Base-by-base conservation (phyloP, 495 filamentous ascomycete genomes). In the Penicillium crystallinum region DNA sequence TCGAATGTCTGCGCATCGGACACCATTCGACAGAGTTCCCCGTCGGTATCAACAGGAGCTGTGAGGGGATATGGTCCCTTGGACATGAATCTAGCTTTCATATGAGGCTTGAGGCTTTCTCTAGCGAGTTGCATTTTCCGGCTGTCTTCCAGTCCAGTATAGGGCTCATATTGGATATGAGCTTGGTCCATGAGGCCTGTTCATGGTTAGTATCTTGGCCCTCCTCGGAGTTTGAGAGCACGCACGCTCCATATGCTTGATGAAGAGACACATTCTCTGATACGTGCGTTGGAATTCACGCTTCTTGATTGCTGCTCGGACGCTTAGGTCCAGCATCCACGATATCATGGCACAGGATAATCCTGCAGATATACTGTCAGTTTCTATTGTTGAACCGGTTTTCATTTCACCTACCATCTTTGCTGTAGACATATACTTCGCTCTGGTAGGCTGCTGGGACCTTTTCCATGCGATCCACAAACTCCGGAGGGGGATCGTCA, bases 261-360 rank as follows among this genome's bases (percentile, higher is more conserved):
- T 50, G 18, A 34, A 40, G 7, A 50, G 36, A 12, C 48, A 50
- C 2, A 42, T 22, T n/a, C 30, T 42, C 10, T 41, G 36, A 19
- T 31, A 34, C 9, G 48, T 50, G 8, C 48, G 48, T 15, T 42
- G 27, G 10, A 50, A 34, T n/a, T 50, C 48, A 27, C 48, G 48
- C n/a, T 34, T 41, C 27, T 42, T 50, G 19, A 27, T 50, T 22
- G 36, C 15, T 17, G 48, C 48, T 31, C 48, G 38, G 4, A 41
- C n/a, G n/a, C 42, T 14, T 7, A 50, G 22, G 36, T 50, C 48
- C n/a, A 50, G 19, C 37, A 50, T 50, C 48, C 48, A 50, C 1
- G 48, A 29, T 3, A 50, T 42, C 48, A 42, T 50, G 34, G 48
- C 48, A 3, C 48, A 39, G 1, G 48, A 41, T 2, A 50, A 27